These are phyloP conservation scores for Fusarium mundagurra DNA, from an alignment of 2,329 filamentous ascomycete species.

Conservation along the genomic window DNA sequence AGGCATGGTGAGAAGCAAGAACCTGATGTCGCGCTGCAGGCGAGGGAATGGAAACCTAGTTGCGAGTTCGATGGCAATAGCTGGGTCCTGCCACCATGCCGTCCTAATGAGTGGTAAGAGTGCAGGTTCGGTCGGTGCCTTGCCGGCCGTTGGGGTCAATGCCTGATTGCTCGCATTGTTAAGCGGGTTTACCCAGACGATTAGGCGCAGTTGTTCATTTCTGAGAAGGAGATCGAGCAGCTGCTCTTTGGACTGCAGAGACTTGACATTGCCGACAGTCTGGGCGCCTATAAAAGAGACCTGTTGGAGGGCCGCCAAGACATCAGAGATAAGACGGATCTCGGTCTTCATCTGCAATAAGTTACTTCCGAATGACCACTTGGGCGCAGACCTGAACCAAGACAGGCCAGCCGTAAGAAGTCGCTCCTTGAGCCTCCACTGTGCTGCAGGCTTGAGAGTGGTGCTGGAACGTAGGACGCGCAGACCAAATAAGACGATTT, in stretches of 20 bases:
- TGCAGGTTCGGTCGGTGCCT: constrained; percentile 54
- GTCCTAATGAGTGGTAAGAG: constrained; percentile 75
- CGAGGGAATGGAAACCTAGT: constrained; percentile 81
- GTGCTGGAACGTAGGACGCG: constrained; percentile 79
- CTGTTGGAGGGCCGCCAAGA: constrained; percentile 72
- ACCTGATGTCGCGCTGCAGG: constrained; percentile 79
- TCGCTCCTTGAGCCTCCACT: constrained; percentile 88
- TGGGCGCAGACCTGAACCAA: constrained; percentile 87
- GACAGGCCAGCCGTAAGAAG: constrained; percentile 85
- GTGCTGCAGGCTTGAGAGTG: constrained; percentile 68
- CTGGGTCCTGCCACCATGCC: constrained; percentile 87
- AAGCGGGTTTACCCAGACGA: constrained; percentile 90
- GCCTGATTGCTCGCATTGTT: constrained; percentile 60
- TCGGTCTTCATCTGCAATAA: constrained; percentile 94
- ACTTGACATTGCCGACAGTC: constrained; percentile 65
- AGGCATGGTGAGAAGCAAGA: constrained; percentile 82
- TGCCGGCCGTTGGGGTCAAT: constrained; percentile 53
- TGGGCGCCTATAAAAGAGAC: constrained; percentile 69
- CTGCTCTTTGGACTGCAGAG: constrained; percentile 81
- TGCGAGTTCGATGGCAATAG: constrained; percentile 86
- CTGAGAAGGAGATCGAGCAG: constrained; percentile 83
- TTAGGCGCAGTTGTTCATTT: constrained; percentile 83
- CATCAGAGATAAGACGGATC: constrained; percentile 80
- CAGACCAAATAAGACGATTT: constrained; percentile 84
- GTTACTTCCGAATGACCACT: constrained; percentile 97